Conservation (phyloP, 2,329 filamentous ascomycete genomes). For the Penicillium sp. region DNA sequence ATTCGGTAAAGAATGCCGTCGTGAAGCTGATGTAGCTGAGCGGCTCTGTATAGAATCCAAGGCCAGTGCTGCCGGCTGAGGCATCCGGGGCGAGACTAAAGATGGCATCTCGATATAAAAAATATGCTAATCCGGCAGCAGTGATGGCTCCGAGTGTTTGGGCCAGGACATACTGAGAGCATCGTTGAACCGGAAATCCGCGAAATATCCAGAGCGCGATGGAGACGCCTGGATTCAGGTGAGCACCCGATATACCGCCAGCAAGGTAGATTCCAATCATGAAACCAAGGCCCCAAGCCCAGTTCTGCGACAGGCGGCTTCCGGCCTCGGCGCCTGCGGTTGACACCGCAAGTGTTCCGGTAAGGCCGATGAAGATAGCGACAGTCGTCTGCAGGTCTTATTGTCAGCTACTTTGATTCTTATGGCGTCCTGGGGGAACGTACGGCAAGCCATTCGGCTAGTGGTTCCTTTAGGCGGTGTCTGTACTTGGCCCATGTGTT, state of each 20-base stretch:
- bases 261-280: constrained; percentile 48
- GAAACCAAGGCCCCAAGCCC: constrained; percentile 33
- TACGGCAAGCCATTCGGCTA: constrained; percentile 30
- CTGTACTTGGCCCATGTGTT: constrained; percentile 29
- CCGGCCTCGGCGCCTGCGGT: constrained; percentile 23
- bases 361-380: constrained; percentile 30
- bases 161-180: constrained; percentile 32
- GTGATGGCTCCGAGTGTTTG: constrained; percentile 40
- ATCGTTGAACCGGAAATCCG: constrained; percentile 35
- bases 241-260: constrained; percentile 51
- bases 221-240: constrained; percentile 52
- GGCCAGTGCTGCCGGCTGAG: neutral
- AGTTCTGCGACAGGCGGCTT: constrained; percentile 14
- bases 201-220: constrained; percentile 37
- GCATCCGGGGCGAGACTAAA: neutral
- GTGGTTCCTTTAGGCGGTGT: constrained; percentile 24
- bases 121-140: constrained; percentile 37
- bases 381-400: constrained; percentile 19
- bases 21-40: constrained; percentile 6
- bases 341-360: constrained; percentile 23
- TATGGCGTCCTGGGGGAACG: neutral
- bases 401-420: neutral
- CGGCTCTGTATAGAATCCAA: constrained; percentile 7
- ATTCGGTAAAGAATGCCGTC: constrained; percentile 42
- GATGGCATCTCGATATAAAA: constrained; percentile 40